Conservation (phyloP, 257 asterid species). For the Prunella vulgaris region DNA sequence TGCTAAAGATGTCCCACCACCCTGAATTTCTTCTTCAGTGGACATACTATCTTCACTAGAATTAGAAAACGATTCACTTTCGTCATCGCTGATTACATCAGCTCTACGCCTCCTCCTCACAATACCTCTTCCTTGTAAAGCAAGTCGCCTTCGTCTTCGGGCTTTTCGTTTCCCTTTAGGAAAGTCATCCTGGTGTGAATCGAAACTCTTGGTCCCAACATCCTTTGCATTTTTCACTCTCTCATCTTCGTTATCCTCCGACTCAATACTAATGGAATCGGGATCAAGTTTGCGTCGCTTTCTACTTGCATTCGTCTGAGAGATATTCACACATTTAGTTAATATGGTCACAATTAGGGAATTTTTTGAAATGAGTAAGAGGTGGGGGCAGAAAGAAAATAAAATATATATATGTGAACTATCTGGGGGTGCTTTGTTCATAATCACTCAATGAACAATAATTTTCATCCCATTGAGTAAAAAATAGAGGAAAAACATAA, state of each 20-base stretch:
- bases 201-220: constrained; percentile 46
- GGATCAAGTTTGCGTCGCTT: constrained; percentile 70
- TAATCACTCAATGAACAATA: no score
- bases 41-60: constrained; percentile 58
- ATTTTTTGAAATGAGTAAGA: background rate
- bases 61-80: constrained; percentile 53
- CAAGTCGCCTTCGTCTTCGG: constrained; percentile 69
- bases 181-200: constrained; percentile 72
- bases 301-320: constrained; percentile 70
- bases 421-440: no score
- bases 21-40: constrained; percentile 74
- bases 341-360: background rate
- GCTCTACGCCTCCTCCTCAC: constrained; percentile 62
- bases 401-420: background rate
- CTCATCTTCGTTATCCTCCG: constrained; percentile 66
- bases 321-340: constrained; percentile 12
- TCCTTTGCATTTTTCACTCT: constrained; percentile 35
- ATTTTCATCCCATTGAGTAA: no score
- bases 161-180: constrained; percentile 88
- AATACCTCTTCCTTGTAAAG: constrained; percentile 61
- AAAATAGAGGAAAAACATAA: no score
- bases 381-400: background rate
- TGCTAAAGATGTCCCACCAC: constrained; percentile 40
- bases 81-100: constrained; percentile 70
- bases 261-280: constrained; percentile 53